These are phyloP conservation scores for Wickerhamomyces bisporus DNA, from an alignment of 805 yeast genomes.

Conservation along the genomic window DNA sequence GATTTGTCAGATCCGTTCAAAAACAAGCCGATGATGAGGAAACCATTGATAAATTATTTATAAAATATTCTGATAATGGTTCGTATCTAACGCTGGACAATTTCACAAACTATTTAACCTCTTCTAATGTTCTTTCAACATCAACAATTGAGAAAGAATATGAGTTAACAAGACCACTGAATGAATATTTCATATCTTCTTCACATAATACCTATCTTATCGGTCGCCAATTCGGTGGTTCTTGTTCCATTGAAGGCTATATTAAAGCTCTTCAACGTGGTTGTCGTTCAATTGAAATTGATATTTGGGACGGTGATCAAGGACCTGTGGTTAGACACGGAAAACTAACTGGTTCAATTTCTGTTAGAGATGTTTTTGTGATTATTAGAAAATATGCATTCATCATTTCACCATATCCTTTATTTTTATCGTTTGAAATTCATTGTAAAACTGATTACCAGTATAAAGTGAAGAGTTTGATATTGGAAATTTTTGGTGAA, in stretches of 20 bases:
- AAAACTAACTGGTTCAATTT: slow-evolving; percentile 71
- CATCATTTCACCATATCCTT: slow-evolving; percentile 79
- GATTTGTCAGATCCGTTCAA: slow-evolving; percentile 46
- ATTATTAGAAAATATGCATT: slow-evolving; percentile 83
- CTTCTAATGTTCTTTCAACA: slow-evolving; percentile 22
- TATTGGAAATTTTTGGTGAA: slow-evolving; percentile 57
- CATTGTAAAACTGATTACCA: slow-evolving; percentile 74
- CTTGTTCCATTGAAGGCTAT: slow-evolving; percentile 86
- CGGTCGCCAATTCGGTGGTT: slow-evolving; percentile 86
- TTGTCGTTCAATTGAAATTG: slow-evolving; percentile 92
- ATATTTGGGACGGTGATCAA: slow-evolving; percentile 82
- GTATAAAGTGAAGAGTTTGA: slow-evolving; percentile 42
- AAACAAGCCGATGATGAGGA: slow-evolving; percentile 33
- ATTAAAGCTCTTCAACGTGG: slow-evolving; percentile 84
- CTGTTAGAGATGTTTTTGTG: slow-evolving; percentile 61
- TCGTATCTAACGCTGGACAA: slow-evolving; percentile 10
- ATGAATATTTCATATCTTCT: slow-evolving; percentile 84
- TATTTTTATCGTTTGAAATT: slow-evolving; percentile 80
- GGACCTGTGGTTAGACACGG: slow-evolving; percentile 94
- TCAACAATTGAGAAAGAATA: slow-evolving; percentile 26
- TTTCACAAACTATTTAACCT: slow-evolving; percentile 26
- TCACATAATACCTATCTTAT: slow-evolving; percentile 90
- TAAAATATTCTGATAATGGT: slow-evolving; percentile 21
- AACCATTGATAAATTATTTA: slow-evolving; percentile 30
- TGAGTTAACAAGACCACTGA: slow-evolving; percentile 61